Conservation (phyloP, 768 basidiomycete genomes). For the Naematelia encephala region DNA sequence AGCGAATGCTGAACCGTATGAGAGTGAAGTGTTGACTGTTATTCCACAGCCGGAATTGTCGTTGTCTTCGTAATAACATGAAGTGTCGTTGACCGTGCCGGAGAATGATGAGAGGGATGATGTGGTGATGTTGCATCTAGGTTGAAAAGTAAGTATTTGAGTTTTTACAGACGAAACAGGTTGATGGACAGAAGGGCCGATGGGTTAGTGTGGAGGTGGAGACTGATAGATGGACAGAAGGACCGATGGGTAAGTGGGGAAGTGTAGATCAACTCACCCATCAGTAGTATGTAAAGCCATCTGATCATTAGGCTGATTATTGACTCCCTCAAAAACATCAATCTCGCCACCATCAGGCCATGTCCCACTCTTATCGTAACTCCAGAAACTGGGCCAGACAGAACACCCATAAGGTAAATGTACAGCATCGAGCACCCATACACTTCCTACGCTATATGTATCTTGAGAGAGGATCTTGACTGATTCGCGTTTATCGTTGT, state of each 20-base stretch:
- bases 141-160: no score
- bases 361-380: conserved; percentile 25
- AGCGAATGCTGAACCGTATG: conserved; percentile 68
- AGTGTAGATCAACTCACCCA: not conserved
- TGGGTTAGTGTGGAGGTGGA: not conserved
- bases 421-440: conserved; percentile 44
- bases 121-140: conserved; percentile 5
- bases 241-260: not conserved
- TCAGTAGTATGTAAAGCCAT: conserved; percentile 68
- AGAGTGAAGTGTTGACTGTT: conserved; percentile 59
- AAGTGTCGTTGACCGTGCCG: conserved; percentile 44
- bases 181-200: no score
- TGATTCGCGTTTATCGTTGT: conserved; percentile 49
- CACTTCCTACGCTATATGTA: conserved; percentile 43
- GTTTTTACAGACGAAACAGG: not conserved
- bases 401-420: conserved; percentile 60
- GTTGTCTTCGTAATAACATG: conserved; percentile 56
- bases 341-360: conserved; percentile 56
- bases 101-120: conserved; percentile 14
- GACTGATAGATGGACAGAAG: no score
- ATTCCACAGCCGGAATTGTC: conserved; percentile 61
- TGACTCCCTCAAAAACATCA: conserved; percentile 80
- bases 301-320: conserved; percentile 63
- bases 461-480: conserved; percentile 45
- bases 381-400: conserved; percentile 51